Percentiles rank a stretch among this genome's conserved stretches.
Evolutionary conservation across 2,329 filamentous ascomycete genomes (phyloP).

Genomic region (Alternaria triticimaculans): DNA sequence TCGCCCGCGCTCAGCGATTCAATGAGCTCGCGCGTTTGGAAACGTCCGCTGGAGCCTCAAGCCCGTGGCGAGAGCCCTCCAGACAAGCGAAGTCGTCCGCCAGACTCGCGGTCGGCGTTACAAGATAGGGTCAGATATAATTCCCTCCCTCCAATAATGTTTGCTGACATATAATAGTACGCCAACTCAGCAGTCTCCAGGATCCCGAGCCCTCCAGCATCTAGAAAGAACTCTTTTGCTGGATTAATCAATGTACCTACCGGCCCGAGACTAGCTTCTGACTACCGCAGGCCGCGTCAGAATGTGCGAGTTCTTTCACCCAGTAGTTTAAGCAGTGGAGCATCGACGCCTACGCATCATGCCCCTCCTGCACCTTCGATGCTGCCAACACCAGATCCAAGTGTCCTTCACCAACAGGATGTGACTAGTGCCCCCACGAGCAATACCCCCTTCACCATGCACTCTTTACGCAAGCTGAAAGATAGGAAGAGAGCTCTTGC

Average conservation of each 20-base stretch:
- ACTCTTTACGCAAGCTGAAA: constrained; percentile 10
- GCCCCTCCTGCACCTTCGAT: constrained; percentile 32
- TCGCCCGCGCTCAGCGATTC: background rate
- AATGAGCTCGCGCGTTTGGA: constrained; percentile 18
- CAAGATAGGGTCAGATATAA: constrained; percentile 11
- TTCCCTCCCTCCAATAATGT: background rate
- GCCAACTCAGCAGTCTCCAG: background rate
- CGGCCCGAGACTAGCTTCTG: constrained; percentile 9
- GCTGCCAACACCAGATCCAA: constrained; percentile 9
- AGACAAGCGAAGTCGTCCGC: constrained; percentile 19
- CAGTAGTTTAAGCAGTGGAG: constrained; percentile 19
- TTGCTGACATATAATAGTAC: constrained; percentile 12
- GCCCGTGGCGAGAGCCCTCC: constrained; percentile 30
- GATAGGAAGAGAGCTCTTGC: constrained; percentile 11
- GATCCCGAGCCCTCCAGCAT: constrained; percentile 10
- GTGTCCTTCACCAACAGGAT: background rate
- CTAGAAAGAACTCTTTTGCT: constrained; percentile 19
- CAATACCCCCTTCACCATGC: background rate
- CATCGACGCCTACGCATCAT: constrained; percentile 27
- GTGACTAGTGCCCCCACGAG: background rate
- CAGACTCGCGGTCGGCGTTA: background rate
- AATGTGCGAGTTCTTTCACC: constrained; percentile 5
- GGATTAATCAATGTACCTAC: constrained; percentile 5
- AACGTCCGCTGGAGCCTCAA: constrained; percentile 19
- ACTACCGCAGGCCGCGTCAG: constrained; percentile 14